Evolutionary conservation across 2,329 filamentous ascomycete genomes (phyloP).

Genomic region (Tolypocladium sp.): DNA sequence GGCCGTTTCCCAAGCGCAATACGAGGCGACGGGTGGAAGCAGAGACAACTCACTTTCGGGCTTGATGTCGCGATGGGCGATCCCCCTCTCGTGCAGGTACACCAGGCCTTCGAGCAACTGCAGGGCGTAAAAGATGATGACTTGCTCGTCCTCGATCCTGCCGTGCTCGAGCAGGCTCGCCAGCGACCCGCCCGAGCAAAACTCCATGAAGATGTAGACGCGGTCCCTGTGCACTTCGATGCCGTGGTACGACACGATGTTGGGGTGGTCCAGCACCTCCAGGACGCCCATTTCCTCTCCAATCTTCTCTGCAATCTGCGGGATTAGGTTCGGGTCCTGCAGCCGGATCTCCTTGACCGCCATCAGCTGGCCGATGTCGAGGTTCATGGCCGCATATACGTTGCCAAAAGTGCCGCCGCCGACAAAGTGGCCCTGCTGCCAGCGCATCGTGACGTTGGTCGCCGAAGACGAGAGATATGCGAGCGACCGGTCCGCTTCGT

Average conservation of each 20-base stretch:
- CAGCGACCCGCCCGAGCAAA: slow-evolving; percentile 89
- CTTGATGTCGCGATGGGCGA: slow-evolving; percentile 96
- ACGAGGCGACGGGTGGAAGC: background rate
- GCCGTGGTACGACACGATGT: slow-evolving; percentile 94
- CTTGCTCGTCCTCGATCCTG: slow-evolving; percentile 93
- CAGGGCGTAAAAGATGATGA: slow-evolving; percentile 92
- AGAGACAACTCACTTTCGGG: slow-evolving; percentile 68
- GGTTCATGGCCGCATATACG: slow-evolving; percentile 93
- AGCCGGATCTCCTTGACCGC: slow-evolving; percentile 97
- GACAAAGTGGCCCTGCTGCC: slow-evolving; percentile 98
- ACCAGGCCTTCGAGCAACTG: slow-evolving; percentile 90
- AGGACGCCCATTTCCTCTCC: slow-evolving; percentile 95
- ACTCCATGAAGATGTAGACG: slow-evolving; percentile 99
- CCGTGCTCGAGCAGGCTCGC: slow-evolving; percentile 88
- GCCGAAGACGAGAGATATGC: slow-evolving; percentile 90
- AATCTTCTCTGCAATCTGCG: slow-evolving; percentile 87
- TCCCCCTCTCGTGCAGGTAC: slow-evolving; percentile 84
- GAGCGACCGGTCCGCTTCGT: slow-evolving; percentile 90
- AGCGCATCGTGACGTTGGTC: slow-evolving; percentile 89
- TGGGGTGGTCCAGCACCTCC: slow-evolving; percentile 92
- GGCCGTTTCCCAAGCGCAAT: background rate
- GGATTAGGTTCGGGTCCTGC: slow-evolving; percentile 93
- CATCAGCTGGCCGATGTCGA: slow-evolving; percentile 94
- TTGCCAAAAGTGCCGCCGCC: slow-evolving; percentile 96
- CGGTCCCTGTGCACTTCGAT: slow-evolving; percentile 98